Percentiles rank a stretch among this genome's conserved stretches.
phyloP scores from a whole-genome alignment of 2,329 filamentous ascomycete genomes.

The Colletotrichum coccodes region DNA sequence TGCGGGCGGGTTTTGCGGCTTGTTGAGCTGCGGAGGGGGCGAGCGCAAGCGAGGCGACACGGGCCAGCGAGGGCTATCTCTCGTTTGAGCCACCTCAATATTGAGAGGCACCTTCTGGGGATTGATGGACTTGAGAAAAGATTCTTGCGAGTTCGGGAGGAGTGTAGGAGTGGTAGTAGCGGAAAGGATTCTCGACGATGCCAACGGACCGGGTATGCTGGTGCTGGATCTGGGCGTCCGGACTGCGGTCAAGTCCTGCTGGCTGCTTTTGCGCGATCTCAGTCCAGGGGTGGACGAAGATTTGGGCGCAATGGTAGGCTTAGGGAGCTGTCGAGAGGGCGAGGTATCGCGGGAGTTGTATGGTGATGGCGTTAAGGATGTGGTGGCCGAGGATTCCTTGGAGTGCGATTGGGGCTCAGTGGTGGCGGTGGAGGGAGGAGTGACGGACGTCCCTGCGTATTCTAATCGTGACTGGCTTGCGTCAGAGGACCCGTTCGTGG shows the following conservation, averaged over 20 bases:
- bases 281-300: slow-evolving; percentile 47
- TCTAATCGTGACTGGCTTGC: slow-evolving; percentile 33
- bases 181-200: slow-evolving; percentile 75
- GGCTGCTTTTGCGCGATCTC: slow-evolving; percentile 73
- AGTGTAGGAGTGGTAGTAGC: slow-evolving; percentile 75
- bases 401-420: slow-evolving; percentile 42
- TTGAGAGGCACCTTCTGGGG: slow-evolving; percentile 69
- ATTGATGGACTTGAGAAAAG: slow-evolving; percentile 67
- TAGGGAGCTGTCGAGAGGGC: slow-evolving; percentile 52
- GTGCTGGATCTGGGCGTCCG: slow-evolving; percentile 60
- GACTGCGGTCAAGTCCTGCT: slow-evolving; percentile 71
- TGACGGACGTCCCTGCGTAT: slow-evolving; percentile 33
- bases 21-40: slow-evolving; percentile 71
- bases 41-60: slow-evolving; percentile 81
- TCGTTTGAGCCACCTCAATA: slow-evolving; percentile 53
- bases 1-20: slow-evolving; percentile 54
- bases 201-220: slow-evolving; percentile 68
- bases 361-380: slow-evolving; percentile 49
- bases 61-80: slow-evolving; percentile 77
- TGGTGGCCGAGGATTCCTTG: slow-evolving; percentile 49
- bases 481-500: slow-evolving; percentile 41
- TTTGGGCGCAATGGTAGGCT: slow-evolving; percentile 43
- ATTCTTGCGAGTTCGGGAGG: slow-evolving; percentile 69
- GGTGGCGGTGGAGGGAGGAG: slow-evolving; percentile 39
- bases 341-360: slow-evolving; percentile 58